Evolutionary conservation across 2,329 filamentous ascomycete species (phyloP), one percentile per base, ranked within the genome.

Genomic region (Penicillium hesseltinei): DNA sequence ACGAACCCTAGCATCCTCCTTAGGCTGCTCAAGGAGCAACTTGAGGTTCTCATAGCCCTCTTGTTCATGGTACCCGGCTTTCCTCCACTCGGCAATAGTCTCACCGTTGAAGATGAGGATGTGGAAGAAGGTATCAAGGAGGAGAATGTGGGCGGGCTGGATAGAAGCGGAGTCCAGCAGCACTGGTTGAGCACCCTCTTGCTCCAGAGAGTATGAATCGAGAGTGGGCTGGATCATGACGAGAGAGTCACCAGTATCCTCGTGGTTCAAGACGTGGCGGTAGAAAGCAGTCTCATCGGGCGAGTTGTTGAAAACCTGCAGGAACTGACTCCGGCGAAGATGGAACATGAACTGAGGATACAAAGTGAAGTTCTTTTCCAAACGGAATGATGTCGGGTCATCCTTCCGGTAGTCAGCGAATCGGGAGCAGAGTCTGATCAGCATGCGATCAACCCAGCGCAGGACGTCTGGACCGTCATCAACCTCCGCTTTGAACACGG

Each of bases 281-380:
- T 97, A 96, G 77, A 99, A 99, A n/a, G 94, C 94, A 25, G 94
- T 99, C 77, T 99, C 94, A 69, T 99, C 94, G 8, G 94, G 94
- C 0, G 93, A 97, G 76, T 97, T 99, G 81, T 99, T 99, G 84
- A 99, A 99, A 56, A 99, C 92, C 72, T 99, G 94, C 63, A 99
- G 78, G 81, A 99, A 99, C 76, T 97, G 94, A 77, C 92, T 96
- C 76, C 94, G 87, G 67, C 94, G 89, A 60, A 99, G 84, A 75
- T 99, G 94, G 82, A 99, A 99, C 94, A 99, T 99, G 79, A 99
- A 99, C 74, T 99, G 94, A 27, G 94, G 94, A 72, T 99, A 99
- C 17, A 99, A 83, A 0, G 93, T 97, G 72, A 99, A 99, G 81
- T 99, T 99, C 85, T 97, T 97, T 77, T 99, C 94, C 62, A 96